These are phyloP conservation scores for Benincasa hispida DNA, from an alignment of 306 rosid genomes.

Conservation along the genomic window DNA sequence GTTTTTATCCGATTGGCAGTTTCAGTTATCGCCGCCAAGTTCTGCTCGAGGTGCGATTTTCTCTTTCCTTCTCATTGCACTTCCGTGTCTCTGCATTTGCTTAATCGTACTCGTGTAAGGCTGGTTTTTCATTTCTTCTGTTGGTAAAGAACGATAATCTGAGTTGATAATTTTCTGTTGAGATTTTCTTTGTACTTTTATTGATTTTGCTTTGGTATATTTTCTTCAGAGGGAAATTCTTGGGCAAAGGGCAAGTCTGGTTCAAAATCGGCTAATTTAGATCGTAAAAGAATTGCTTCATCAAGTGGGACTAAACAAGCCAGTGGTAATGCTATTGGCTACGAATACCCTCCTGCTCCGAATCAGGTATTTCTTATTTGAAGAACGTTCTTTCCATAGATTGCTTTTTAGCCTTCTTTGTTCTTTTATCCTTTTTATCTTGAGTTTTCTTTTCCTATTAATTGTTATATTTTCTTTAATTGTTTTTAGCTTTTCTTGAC, in stretches of 20 bases:
- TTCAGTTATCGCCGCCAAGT: constrained; percentile 14
- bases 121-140: neutral
- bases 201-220: constrained; percentile 10
- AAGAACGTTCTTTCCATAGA: neutral
- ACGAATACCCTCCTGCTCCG: constrained; percentile 36
- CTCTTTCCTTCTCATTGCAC: neutral
- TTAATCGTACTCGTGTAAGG: neutral
- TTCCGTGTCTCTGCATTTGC: neutral
- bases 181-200: constrained; percentile 7
- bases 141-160: neutral
- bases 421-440: no score
- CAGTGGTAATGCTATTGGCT: constrained; percentile 37
- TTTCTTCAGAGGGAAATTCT: constrained; percentile 41
- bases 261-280: constrained; percentile 25
- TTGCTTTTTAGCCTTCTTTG: neutral
- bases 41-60: constrained; percentile 32
- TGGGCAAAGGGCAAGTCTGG: constrained; percentile 24
- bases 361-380: constrained; percentile 39
- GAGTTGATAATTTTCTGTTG: neutral
- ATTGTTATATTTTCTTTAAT: neutral
- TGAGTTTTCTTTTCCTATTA: no score
- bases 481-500: neutral
- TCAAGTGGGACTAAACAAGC: constrained; percentile 20
- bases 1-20: constrained; percentile 55
- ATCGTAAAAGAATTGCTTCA: constrained; percentile 29